A percentile compares a stretch with the other conserved stretches of the same genome.
phyloP scores from a whole-genome alignment of 306 rosid genomes.

The Hippophae tibetana region DNA sequence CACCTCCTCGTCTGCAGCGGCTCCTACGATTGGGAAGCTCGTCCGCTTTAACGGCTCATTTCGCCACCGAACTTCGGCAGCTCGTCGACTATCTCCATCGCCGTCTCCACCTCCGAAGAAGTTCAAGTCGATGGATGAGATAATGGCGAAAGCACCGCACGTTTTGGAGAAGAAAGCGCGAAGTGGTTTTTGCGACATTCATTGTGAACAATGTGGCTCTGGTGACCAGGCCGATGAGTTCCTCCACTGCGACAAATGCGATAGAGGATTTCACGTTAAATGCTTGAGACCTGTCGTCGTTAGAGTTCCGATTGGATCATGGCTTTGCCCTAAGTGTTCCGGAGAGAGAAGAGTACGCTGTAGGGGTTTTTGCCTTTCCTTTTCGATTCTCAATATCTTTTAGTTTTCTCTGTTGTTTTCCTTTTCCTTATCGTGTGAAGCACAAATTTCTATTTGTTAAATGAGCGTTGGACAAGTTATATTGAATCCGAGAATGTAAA shows the following conservation, averaged over 20 bases:
- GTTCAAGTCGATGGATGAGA: constrained; percentile 38
- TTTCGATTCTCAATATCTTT: background rate
- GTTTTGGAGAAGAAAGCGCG: constrained; percentile 31
- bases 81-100: constrained; percentile 14
- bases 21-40: constrained; percentile 29
- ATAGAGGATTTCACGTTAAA: constrained; percentile 73
- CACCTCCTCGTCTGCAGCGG: constrained; percentile 27
- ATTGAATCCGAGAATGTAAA: too few species aligned
- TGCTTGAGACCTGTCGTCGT: constrained; percentile 69
- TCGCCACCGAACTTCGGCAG: constrained; percentile 42
- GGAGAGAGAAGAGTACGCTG: constrained; percentile 43
- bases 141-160: constrained; percentile 41
- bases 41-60: constrained; percentile 29
- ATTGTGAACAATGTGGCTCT: constrained; percentile 58
- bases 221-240: constrained; percentile 63
- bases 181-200: constrained; percentile 29
- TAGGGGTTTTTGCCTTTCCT: constrained; percentile 23
- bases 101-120: constrained; percentile 27
- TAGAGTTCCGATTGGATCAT: constrained; percentile 69
- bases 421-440: background rate
- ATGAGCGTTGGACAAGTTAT: too few species aligned
- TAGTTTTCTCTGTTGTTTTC: background rate
- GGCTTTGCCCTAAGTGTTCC: constrained; percentile 69
- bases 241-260: constrained; percentile 73
- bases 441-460: too few species aligned